Percentiles rank a stretch among this genome's conserved stretches.
phyloP scores from a whole-genome alignment of 768 basidiomycete species.

The Aureoboletus auriporus region DNA sequence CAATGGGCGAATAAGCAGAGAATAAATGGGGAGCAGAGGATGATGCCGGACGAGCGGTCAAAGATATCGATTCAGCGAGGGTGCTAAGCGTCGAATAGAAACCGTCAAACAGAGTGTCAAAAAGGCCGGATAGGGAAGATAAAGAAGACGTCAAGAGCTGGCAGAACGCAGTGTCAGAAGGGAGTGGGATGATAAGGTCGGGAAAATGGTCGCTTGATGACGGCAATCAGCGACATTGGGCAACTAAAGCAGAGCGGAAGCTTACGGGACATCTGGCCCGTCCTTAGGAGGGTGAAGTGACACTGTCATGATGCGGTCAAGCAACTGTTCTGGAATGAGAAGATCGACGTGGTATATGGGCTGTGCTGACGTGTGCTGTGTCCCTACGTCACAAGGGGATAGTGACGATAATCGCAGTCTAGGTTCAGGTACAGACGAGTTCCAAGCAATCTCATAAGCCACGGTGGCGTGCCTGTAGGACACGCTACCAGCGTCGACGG shows the following conservation, averaged over 20 bases:
- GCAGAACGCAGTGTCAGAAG: constrained; percentile 81
- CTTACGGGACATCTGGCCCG: constrained; percentile 6
- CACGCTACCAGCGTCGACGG: background rate
- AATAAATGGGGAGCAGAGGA: constrained; percentile 28
- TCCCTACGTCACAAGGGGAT: background rate
- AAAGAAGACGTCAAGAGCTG: constrained; percentile 61
- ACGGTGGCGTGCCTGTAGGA: constrained; percentile 25
- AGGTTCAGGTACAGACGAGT: constrained; percentile 50
- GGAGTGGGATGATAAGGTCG: constrained; percentile 74
- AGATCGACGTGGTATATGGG: constrained; percentile 10
- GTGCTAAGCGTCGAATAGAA: constrained; percentile 46
- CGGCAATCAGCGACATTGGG: background rate
- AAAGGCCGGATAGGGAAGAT: constrained; percentile 50
- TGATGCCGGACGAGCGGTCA: constrained; percentile 31
- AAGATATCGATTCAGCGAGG: constrained; percentile 40
- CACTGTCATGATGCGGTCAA: constrained; percentile 5
- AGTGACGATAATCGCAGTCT: constrained; percentile 51
- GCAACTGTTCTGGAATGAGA: constrained; percentile 8
- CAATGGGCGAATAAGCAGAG: constrained; percentile 28
- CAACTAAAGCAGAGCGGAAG: background rate
- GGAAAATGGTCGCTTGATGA: constrained; percentile 9
- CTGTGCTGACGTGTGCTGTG: background rate
- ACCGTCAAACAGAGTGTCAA: constrained; percentile 45
- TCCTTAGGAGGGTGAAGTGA: constrained; percentile 2
- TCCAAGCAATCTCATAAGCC: constrained; percentile 53